phyloP scores from a whole-genome alignment of 2,329 filamentous ascomycete species.

The Tolypocladium ovalisporum region DNA sequence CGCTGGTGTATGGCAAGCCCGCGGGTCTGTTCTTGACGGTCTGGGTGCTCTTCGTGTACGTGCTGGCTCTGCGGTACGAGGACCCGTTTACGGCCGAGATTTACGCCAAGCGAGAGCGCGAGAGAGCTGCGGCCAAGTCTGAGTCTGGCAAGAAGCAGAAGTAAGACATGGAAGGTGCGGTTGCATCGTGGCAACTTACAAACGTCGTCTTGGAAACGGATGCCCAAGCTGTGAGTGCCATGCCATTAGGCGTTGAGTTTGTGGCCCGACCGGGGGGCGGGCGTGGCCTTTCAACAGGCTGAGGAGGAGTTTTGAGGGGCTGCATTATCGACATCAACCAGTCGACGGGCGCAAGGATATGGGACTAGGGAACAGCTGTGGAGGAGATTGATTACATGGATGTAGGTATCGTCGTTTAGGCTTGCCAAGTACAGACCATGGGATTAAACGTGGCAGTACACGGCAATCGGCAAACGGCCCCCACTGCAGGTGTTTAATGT shows the following conservation, averaged over 20 bases:
- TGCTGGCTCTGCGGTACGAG: conserved; percentile 73
- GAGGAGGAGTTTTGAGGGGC: neutral
- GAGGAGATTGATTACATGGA: neutral
- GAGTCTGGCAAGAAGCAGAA: conserved; percentile 41
- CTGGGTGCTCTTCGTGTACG: conserved; percentile 68
- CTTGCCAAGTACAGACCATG: neutral
- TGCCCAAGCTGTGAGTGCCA: neutral
- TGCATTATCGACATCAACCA: conserved; percentile 3
- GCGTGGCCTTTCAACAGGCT: conserved; percentile 9
- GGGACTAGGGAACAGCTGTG: neutral
- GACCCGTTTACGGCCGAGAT: conserved; percentile 92
- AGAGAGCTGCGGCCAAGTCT: conserved; percentile 34
- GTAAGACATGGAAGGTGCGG: conserved; percentile 16
- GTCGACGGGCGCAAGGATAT: neutral
- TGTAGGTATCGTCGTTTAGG: neutral
- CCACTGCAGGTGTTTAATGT: neutral
- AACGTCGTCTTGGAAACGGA: neutral
- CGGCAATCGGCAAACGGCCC: neutral
- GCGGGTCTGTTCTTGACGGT: conserved; percentile 70
- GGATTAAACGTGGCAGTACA: neutral
- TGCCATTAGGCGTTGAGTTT: neutral
- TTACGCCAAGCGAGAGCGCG: conserved; percentile 71
- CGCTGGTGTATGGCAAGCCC: conserved; percentile 75
- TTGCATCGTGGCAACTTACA: neutral
- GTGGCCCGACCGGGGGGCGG: neutral